phyloP scores from a whole-genome alignment of 31 red algal genomes.

The Bonnemaisonia californica region DNA sequence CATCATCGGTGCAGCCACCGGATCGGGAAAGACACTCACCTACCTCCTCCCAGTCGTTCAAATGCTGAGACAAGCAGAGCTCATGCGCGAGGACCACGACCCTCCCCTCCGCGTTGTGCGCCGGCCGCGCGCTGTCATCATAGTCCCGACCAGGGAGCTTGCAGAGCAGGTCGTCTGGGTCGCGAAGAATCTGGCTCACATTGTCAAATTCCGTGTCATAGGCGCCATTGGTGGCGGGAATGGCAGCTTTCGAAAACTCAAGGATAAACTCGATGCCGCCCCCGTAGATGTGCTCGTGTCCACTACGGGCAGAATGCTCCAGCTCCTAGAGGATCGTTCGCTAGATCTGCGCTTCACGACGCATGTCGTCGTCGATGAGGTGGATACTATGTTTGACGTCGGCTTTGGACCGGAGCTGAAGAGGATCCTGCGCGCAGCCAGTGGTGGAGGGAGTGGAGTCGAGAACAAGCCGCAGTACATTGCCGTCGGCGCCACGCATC shows the following conservation, averaged over 20 bases:
- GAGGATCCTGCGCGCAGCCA: constrained; percentile 28
- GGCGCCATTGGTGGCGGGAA: constrained; percentile 42
- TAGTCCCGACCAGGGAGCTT: constrained; percentile 88
- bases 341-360: constrained; percentile 70
- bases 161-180: constrained; percentile 75
- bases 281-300: constrained; percentile 83
- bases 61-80: constrained; percentile 68
- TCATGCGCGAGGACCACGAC: constrained; percentile 2
- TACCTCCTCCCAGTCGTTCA: constrained; percentile 83
- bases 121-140: constrained; percentile 77
- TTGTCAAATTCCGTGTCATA: constrained; percentile 77
- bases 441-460: constrained; percentile 25
- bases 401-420: constrained; percentile 87
- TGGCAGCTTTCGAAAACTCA: constrained; percentile 27
- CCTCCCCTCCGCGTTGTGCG: constrained; percentile 51
- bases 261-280: constrained; percentile 11
- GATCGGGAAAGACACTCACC: constrained; percentile 92
- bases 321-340: constrained; percentile 48
- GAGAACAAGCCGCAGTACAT: constrained; percentile 66
- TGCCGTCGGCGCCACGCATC: constrained; percentile 91
- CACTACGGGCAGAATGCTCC: constrained; percentile 76
- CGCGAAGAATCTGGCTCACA: constrained; percentile 61
- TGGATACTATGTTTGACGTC: constrained; percentile 89
- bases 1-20: constrained; percentile 80
- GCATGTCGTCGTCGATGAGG: constrained; percentile 90